Conservation (phyloP, 352 stramenopile species). For the Phytophthora boehmeriae region DNA sequence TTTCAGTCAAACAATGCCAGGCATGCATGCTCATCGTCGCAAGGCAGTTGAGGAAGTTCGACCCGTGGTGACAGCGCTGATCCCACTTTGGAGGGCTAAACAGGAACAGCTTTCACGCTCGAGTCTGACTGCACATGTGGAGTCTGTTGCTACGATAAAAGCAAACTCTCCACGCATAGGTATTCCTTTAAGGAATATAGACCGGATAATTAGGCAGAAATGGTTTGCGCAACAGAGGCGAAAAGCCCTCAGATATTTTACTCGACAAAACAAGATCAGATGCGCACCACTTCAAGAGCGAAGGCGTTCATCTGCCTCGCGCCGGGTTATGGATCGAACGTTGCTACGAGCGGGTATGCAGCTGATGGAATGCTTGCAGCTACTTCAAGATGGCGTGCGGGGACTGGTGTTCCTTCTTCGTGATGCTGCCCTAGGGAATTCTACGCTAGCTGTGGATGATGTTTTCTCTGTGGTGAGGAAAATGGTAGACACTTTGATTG, state of each 20-base stretch:
- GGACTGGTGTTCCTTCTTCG: constrained; percentile 34
- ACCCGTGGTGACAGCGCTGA: constrained; percentile 15
- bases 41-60: constrained; percentile 17
- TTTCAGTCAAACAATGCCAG: constrained; percentile 1
- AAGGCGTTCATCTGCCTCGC: constrained; percentile 6
- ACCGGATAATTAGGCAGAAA: constrained; percentile 1
- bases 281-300: constrained; percentile 8
- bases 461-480: constrained; percentile 13
- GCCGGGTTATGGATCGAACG: constrained; percentile 11
- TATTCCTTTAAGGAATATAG: constrained; percentile 13
- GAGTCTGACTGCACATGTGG: not conserved
- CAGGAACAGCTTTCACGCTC: constrained; percentile 3
- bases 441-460: constrained; percentile 7
- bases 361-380: constrained; percentile 25
- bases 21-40: not conserved
- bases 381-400: constrained; percentile 24
- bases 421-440: constrained; percentile 27
- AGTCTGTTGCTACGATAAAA: not conserved
- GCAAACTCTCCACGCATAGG: not conserved
- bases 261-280: constrained; percentile 5
- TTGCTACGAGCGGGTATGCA: constrained; percentile 35
- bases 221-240: constrained; percentile 1
- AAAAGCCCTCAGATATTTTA: constrained; percentile 9
- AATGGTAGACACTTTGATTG: constrained; percentile 20
- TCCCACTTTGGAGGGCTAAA: constrained; percentile 7